Evolutionary conservation across 257 asterid species (phyloP).

Genomic region (Paraleonurus japonicus): DNA sequence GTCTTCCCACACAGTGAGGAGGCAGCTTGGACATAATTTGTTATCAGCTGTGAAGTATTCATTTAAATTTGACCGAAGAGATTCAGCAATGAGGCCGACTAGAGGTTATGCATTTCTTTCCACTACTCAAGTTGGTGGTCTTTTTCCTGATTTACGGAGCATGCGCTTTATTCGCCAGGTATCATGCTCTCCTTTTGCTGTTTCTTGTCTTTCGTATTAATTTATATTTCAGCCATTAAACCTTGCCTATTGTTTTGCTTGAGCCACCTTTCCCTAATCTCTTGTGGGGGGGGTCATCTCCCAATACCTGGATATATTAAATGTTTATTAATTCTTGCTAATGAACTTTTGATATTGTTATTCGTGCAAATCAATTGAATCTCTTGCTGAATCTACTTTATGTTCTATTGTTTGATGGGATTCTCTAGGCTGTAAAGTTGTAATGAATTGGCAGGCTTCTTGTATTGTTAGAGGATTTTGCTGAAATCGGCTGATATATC

Average conservation of each 20-base stretch:
- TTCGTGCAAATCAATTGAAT: not conserved
- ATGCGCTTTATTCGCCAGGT: constrained; percentile 92
- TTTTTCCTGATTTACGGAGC: constrained; percentile 79
- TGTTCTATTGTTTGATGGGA: constrained; percentile 1
- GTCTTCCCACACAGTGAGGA: constrained; percentile 83
- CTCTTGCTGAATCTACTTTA: not conserved
- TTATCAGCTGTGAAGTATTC: constrained; percentile 74
- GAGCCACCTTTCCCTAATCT: constrained; percentile 7
- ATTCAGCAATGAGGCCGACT: constrained; percentile 84
- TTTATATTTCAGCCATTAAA: not conserved
- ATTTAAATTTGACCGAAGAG: constrained; percentile 71
- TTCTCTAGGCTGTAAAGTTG: constrained; percentile 8
- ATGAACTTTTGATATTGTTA: not conserved
- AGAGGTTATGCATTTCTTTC: constrained; percentile 83
- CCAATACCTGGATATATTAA: not conserved
- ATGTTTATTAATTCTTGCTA: not conserved
- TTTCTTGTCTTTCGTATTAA: not conserved
- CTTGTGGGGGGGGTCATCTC: constrained; percentile 4
- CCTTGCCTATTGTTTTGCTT: constrained; percentile 15
- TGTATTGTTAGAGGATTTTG: constrained; percentile 7
- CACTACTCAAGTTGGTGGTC: constrained; percentile 81
- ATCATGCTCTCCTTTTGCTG: constrained; percentile 7
- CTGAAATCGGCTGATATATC: constrained; percentile 7
- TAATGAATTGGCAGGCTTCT: constrained; percentile 5
- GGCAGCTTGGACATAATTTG: constrained; percentile 93